Evolutionary conservation across 148 eudicot species (phyloP).

Genomic region (Diospyros kaki): DNA sequence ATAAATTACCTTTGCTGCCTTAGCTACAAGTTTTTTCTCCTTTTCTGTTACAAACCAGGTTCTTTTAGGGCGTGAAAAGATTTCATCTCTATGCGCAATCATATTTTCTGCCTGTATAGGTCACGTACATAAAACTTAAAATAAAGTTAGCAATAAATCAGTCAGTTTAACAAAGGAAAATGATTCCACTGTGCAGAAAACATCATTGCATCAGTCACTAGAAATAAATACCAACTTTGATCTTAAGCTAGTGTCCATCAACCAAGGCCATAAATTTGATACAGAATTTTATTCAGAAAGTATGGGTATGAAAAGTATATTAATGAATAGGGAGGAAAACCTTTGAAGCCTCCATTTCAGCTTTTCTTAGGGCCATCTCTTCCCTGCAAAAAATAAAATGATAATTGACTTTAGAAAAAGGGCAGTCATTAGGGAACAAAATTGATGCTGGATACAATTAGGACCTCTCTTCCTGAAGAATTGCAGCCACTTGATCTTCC

Average conservation of each 20-base stretch:
- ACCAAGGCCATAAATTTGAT: not conserved
- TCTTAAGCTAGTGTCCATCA: constrained; percentile 2
- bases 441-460: not conserved
- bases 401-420: not conserved
- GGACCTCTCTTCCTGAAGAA: constrained; percentile 82
- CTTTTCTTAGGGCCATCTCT: constrained; percentile 95
- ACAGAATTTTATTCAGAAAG: not conserved
- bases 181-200: not conserved
- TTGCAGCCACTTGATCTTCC: constrained; percentile 77
- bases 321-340: constrained; percentile 26
- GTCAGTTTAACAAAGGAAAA: not conserved
- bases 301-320: not conserved
- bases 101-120: constrained; percentile 76
- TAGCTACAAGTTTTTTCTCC: constrained; percentile 70
- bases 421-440: not conserved
- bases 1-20: constrained; percentile 53
- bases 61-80: constrained; percentile 81
- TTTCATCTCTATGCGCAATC: constrained; percentile 83
- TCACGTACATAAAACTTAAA: not conserved
- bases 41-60: constrained; percentile 88
- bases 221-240: not conserved
- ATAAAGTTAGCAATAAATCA: not conserved
- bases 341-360: constrained; percentile 98
- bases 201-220: not conserved
- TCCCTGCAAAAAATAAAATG: constrained; percentile 40